Evolutionary conservation across 2,329 filamentous ascomycete genomes (phyloP).

Genomic region (Pseudocercospora macadamiae): DNA sequence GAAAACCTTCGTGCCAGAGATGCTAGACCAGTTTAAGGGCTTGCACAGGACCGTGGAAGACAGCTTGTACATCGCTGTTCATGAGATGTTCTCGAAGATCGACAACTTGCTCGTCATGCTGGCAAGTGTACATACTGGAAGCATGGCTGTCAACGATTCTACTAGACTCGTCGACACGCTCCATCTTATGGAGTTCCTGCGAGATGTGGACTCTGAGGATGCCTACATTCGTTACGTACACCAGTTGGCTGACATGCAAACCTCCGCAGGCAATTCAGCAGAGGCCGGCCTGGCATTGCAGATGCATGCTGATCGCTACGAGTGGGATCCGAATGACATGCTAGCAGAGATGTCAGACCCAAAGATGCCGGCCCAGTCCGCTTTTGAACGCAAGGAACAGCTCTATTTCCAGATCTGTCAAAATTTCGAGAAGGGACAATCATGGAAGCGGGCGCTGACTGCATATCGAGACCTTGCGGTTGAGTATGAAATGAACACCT

Average conservation of each 20-base stretch:
- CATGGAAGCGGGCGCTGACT: conserved; percentile 84
- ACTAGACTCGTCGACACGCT: conserved; percentile 85
- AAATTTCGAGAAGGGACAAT: conserved; percentile 90
- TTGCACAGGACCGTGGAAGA: conserved; percentile 70
- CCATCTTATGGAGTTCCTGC: conserved; percentile 91
- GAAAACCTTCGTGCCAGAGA: conserved; percentile 86
- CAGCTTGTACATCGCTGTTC: conserved; percentile 73
- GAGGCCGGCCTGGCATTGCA: conserved; percentile 88
- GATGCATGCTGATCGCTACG: conserved; percentile 88
- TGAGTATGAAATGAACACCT: conserved; percentile 89
- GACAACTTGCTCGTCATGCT: conserved; percentile 90
- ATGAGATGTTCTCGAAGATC: conserved; percentile 78
- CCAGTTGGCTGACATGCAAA: conserved; percentile 79
- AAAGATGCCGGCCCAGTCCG: conserved; percentile 76
- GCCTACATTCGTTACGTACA: conserved; percentile 97
- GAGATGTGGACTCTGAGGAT: conserved; percentile 95
- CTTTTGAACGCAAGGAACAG: conserved; percentile 89
- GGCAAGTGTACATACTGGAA: conserved; percentile 82
- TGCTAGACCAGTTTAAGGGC: conserved; percentile 77
- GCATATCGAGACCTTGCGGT: conserved; percentile 87
- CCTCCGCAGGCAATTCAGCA: conserved; percentile 73
- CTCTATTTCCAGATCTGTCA: conserved; percentile 96
- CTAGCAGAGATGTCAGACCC: conserved; percentile 72
- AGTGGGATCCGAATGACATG: conserved; percentile 77
- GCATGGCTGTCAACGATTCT: conserved; percentile 65